Conservation (phyloP, 78 protist genomes). For the Dictyostelium citrinum region DNA sequence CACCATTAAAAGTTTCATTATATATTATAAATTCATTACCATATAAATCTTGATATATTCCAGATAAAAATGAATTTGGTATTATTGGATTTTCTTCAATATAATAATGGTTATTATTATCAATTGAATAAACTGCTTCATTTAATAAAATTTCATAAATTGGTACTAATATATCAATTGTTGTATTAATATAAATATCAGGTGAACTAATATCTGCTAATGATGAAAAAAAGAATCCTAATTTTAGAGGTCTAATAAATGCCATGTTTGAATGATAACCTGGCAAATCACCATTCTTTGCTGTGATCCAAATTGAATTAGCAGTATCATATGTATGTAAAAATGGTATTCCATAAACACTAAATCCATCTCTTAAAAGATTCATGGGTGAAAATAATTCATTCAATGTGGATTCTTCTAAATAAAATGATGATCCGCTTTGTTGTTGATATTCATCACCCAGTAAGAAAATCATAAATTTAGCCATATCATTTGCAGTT, state of each 20-base stretch:
- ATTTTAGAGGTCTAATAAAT: neutral
- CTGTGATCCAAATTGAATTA: conserved; percentile 14
- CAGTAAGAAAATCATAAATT: neutral
- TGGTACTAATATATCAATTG: conserved; percentile 11
- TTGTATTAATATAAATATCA: neutral
- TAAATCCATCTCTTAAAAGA: neutral
- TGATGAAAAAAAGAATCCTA: conserved; percentile 45
- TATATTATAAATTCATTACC: neutral
- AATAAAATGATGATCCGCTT: neutral
- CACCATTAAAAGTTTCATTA: neutral
- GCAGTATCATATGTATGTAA: neutral
- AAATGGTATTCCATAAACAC: conserved; percentile 33
- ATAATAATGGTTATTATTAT: too few species aligned
- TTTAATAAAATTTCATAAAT: neutral
- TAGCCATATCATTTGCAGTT: conserved; percentile 22
- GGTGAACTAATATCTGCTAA: neutral
- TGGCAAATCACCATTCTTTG: conserved; percentile 23
- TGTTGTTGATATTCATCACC: neutral
- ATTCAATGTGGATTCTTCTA: neutral
- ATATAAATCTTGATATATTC: neutral
- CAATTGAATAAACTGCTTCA: too few species aligned
- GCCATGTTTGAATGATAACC: conserved; percentile 38
- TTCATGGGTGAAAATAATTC: neutral
- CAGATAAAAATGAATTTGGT: neutral
- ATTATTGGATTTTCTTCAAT: neutral